These are phyloP conservation scores for Penstemon davidsonii DNA, from an alignment of 257 asterid species.

Conservation along the genomic window DNA sequence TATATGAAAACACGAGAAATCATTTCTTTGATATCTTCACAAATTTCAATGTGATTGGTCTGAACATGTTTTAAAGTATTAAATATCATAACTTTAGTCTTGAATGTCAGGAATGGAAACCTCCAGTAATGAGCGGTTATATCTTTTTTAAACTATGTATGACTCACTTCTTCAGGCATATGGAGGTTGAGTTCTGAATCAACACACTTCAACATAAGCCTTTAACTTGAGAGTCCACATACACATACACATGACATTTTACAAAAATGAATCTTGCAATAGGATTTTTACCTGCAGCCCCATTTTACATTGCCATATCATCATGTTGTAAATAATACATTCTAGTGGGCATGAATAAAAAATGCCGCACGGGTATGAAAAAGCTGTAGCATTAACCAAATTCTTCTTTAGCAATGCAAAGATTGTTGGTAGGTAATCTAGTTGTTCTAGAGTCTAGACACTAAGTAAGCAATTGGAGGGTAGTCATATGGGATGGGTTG, in stretches of 20 bases:
- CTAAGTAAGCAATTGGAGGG: neutral
- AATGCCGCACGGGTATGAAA: neutral
- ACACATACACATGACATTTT: conserved; percentile 1
- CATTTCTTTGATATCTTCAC: neutral
- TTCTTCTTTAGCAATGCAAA: neutral
- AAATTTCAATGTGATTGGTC: neutral
- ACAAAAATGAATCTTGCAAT: neutral
- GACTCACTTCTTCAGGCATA: neutral
- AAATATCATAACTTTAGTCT: neutral
- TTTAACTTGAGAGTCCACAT: neutral
- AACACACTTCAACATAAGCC: neutral
- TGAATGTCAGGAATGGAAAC: neutral
- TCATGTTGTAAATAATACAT: neutral
- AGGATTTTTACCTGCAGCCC: neutral
- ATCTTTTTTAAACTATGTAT: neutral
- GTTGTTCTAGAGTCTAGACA: too few species aligned
- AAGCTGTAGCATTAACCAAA: neutral
- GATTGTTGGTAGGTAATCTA: neutral
- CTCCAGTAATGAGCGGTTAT: neutral
- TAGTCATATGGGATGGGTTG: neutral
- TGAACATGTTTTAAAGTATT: neutral
- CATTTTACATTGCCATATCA: neutral
- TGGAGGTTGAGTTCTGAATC: neutral
- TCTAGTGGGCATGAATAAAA: neutral
- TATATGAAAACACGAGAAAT: neutral